Evolutionary conservation across 2,329 filamentous ascomycete species (phyloP), one percentile per base, ranked within the genome.

Genomic region (Fusarium sp.): DNA sequence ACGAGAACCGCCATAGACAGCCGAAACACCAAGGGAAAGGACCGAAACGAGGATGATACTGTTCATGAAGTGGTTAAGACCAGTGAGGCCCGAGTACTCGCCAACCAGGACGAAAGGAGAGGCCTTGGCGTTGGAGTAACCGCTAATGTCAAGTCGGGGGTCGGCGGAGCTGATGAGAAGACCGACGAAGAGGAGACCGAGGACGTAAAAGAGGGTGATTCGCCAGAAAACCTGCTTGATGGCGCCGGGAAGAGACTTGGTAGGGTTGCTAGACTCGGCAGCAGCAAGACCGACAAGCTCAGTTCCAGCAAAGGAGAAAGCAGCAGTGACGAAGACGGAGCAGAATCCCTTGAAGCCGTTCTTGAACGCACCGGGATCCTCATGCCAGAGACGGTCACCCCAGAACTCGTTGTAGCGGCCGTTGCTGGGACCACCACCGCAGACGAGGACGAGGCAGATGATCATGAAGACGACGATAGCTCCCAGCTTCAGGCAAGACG

Each of bases 331-430:
- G 75, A 94, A 93, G 68, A 92, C 90, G 68, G 87, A 89, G 82
- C 92, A 93, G 75, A 94, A 88, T 11, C 92, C 92, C 74, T 91
- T 90, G 85, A 94, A 93, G 27, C 92, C 92, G 78, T 93, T 90
- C 82, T 92, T 85, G 82, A 94, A 94, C 6, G 86, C 85, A 22
- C 85, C 85, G 0, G 85, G 81, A 7, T 75, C 74, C 27, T 74
- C 77, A 18, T 75, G 65, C 77, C 82, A 83, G 70, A 73, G 67
- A 24, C 83, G 81, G 29, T 83, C 81, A 20, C 88, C 86, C 79
- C 79, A 82, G 77, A 86, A 88, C 31, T 84, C 75, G 71, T 82
- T 80, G 72, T 87, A 87, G 27, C 77, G 80, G 24, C 84, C 83
- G 43, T 76, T 84, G 24, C 82, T 82, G 8, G 90, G 88, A 2